Evolutionary conservation across 106 monocot species (phyloP), one percentile per base, ranked within the genome.

Genomic region (Dendrobium officinale): DNA sequence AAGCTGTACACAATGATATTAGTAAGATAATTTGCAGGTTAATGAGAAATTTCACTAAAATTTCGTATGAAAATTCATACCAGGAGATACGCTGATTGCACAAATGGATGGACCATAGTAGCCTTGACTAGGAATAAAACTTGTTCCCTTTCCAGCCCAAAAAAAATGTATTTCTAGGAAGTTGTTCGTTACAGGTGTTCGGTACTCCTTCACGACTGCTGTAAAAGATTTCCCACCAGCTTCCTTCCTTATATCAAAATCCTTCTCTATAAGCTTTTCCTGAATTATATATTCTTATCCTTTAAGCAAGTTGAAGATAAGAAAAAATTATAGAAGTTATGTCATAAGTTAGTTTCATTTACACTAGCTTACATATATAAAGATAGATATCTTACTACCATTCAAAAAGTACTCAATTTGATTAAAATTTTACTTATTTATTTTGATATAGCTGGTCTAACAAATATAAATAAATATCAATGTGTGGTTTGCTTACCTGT

Each of bases 131-230:
- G 90, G 90, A 54, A 90, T 79, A 81, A 86, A 90, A 54, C 88
- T 88, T 70, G 93, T 93, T 41, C 93, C 93, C 83, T 90, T 93
- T 74, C 93, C 93, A 55, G 93, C 88, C 93, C 93, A 93, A 82
- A 93, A 93, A 81, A 93, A 90, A 88, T 93, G 93, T 44, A 93
- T 88, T 80, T 93, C 93, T 17, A 93, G 85, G 75, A 93, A 88
- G 76, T 93, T 93, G 27, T 83, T 80, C 20, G 79, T 90, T 26
- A 93, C 90, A n/a, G 83, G 86, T 80, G 83, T 83, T 19, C 22
- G 77, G 48, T 73, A 90, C 5, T 77, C 9, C 78, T 73, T 90
- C 77, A 49, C 77, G 27, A 93, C 86, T 75, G 83, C 90, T 78
- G 7, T 80, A 81, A 85, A 75, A 49, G 88, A 85, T 18, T 3